phyloP scores from a whole-genome alignment of 345 rosid species.

The Linum usitatissimum region DNA sequence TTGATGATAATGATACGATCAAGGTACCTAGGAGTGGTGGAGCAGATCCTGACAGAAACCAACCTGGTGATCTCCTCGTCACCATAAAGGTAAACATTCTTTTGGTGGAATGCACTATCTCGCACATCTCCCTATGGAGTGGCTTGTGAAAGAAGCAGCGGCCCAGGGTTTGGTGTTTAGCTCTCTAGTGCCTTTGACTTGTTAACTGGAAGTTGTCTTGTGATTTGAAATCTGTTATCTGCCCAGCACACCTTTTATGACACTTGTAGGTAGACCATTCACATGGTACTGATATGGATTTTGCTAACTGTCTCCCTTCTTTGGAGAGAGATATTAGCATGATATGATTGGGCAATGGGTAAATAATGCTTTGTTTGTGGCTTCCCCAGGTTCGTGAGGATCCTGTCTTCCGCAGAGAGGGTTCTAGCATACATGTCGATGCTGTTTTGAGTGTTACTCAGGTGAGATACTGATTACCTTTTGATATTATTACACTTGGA shows the following conservation, averaged over 20 bases:
- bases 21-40: conserved; percentile 78
- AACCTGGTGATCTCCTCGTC: conserved; percentile 91
- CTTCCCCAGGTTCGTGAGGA: conserved; percentile 68
- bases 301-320: not conserved
- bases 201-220: not conserved
- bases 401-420: conserved; percentile 93
- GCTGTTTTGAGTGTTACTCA: conserved; percentile 66
- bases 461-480: conserved; percentile 31
- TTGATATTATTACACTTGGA: not conserved
- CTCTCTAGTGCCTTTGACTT: not conserved
- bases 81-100: conserved; percentile 46
- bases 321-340: not conserved
- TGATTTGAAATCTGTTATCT: not conserved
- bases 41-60: conserved; percentile 90
- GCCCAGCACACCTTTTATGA: not conserved
- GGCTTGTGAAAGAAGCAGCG: not conserved
- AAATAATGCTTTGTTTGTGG: not conserved
- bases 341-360: not conserved
- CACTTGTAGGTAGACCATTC: not conserved
- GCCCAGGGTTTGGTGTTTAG: not conserved
- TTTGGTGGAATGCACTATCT: not conserved
- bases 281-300: not conserved
- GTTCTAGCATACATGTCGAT: conserved; percentile 82
- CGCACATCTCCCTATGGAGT: not conserved
- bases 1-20: conserved; percentile 62